Conservation (phyloP, 176 grass and related monocot species). For the Aegilops bicornis region DNA sequence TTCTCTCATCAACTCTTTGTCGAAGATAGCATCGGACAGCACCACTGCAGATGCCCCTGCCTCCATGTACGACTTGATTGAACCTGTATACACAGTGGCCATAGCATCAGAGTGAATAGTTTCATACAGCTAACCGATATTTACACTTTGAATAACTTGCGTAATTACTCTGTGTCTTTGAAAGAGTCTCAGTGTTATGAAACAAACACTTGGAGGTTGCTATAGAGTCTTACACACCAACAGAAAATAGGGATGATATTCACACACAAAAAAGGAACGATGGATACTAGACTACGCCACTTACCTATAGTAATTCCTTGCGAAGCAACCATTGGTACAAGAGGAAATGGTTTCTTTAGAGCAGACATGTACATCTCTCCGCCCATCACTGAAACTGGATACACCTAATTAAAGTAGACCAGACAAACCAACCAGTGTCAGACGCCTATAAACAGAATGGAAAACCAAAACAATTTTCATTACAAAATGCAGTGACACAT, state of each 20-base stretch:
- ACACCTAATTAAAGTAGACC: slow-evolving; percentile 55
- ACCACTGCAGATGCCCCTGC: slow-evolving; percentile 74
- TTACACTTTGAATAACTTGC: background rate
- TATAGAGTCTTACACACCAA: background rate
- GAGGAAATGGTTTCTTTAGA: slow-evolving; percentile 91
- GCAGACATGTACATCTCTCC: slow-evolving; percentile 72
- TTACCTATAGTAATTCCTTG: slow-evolving; percentile 78
- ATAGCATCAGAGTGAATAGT: background rate
- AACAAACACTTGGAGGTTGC: background rate
- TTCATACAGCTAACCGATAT: background rate
- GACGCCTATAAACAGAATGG: background rate
- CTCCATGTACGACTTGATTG: slow-evolving; percentile 57
- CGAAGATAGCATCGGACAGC: slow-evolving; percentile 87
- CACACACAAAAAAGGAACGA: background rate
- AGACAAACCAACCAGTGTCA: background rate
- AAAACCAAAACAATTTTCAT: background rate
- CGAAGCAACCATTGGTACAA: slow-evolving; percentile 81
- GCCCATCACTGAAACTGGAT: slow-evolving; percentile 85
- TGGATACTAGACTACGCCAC: background rate
- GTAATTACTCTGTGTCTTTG: background rate
- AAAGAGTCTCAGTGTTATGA: background rate
- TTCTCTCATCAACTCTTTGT: slow-evolving; percentile 58
- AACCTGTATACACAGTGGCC: slow-evolving; percentile 35
- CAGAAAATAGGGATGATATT: background rate
- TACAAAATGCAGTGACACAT: background rate